Percentiles rank a stretch among this genome's conserved stretches.
Conservation (phyloP, 2,329 filamentous ascomycete species). For the Arthrobotrys sinensis region DNA sequence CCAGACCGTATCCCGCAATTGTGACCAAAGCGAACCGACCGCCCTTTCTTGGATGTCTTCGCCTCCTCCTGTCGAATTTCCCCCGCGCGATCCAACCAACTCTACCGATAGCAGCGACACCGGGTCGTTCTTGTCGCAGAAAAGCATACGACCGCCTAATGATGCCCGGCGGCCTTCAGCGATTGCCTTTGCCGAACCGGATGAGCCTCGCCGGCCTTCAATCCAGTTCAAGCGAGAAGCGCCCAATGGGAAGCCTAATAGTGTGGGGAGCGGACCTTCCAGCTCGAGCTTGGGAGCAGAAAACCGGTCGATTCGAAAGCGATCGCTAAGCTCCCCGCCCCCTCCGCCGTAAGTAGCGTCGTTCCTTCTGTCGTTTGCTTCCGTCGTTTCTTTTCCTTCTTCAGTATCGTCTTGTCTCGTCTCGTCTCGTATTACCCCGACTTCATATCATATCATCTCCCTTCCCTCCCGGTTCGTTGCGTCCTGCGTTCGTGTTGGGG, state of each 20-base stretch:
- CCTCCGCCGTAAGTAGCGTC: conserved; percentile 64
- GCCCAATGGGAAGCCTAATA: conserved; percentile 37
- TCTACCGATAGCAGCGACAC: conserved; percentile 57
- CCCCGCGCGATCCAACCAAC: conserved; percentile 54
- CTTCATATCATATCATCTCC: not conserved
- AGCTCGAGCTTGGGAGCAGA: conserved; percentile 36
- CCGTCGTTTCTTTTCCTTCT: not conserved
- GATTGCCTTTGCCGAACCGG: conserved; percentile 57
- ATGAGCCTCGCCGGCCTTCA: conserved; percentile 56
- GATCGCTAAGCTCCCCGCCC: conserved; percentile 64
- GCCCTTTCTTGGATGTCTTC: conserved; percentile 60
- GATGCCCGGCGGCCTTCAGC: conserved; percentile 55
- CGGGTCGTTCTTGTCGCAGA: conserved; percentile 50
- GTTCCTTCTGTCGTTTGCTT: not conserved
- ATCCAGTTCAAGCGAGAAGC: conserved; percentile 57
- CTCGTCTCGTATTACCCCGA: not conserved
- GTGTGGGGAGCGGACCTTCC: conserved; percentile 48
- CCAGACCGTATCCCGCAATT: conserved; percentile 3
- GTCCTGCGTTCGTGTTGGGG: conserved; percentile 22
- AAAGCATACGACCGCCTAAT: conserved; percentile 28
- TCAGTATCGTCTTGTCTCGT: not conserved
- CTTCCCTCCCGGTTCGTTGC: not conserved
- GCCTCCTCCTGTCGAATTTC: conserved; percentile 44
- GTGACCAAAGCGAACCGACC: conserved; percentile 19
- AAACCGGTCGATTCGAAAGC: conserved; percentile 51